Base-by-base conservation (phyloP, 495 filamentous ascomycete genomes). In the Amniculicola lignicola region DNA sequence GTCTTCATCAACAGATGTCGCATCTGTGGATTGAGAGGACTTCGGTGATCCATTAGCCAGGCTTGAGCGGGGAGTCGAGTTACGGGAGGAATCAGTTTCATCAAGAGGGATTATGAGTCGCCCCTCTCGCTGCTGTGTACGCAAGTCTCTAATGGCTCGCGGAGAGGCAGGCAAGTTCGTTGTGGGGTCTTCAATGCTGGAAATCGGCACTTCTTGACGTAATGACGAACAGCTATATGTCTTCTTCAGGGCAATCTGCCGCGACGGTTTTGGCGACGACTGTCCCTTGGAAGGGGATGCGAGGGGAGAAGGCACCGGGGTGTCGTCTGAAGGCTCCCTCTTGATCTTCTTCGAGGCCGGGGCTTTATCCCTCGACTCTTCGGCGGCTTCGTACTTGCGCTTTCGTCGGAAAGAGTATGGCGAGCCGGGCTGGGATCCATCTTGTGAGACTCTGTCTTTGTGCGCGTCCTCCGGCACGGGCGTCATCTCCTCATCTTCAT, bases 341-440 rank as follows among this genome's bases (percentile, higher is more conserved):
- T 59, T 61, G 9, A 38, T 14, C 18, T 48, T 64, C 48, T 56
- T 58, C 2, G 35, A 4, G 19, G n/a, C 11, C 12, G 57, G 52
- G 11, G 47, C 25, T 1, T 19, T 16, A 22, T 48, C 47, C 9
- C 14, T 14, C 1, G 54, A 53, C 4, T 6, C 18, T 6, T 40
- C 41, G 3, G 29, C 49, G 14, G 43, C 4, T 18, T 23, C 43
- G 33, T 62, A 66, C 23, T 57, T 62, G 10, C 68, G 51, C 45
- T 70, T 70, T 18, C 47, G 55, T 23, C 67, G 25, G 23, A 64
- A 66, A 3, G 58, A 57, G 38, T 66, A 51, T 4, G 52, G 48
- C n/a, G n/a, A n/a, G 15, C 27, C 53, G 19, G 48, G 44, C 19
- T 54, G 15, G 7, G 31, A 27, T 27, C 4, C 4, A 10, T 49